phyloP scores from a whole-genome alignment of 805 yeast species.

The Candida succiphila region DNA sequence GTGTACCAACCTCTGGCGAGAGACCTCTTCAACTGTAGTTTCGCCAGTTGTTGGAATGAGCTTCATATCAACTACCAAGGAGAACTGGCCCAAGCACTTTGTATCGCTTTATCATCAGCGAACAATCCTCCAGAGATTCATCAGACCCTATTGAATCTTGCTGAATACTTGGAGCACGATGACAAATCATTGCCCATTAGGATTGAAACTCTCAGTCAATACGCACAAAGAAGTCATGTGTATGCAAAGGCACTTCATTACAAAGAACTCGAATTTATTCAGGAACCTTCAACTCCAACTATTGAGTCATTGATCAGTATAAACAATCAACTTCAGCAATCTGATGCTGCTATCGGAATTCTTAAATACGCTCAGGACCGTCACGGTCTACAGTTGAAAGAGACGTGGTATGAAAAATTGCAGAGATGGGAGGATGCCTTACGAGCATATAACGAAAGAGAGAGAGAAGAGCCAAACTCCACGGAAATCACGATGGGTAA shows the following conservation, averaged over 20 bases:
- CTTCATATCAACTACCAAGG: slow-evolving; percentile 83
- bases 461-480: slow-evolving; percentile 50
- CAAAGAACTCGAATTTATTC: slow-evolving; percentile 89
- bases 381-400: slow-evolving; percentile 84
- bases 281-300: slow-evolving; percentile 85
- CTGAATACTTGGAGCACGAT: slow-evolving; percentile 97
- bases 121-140: slow-evolving; percentile 94
- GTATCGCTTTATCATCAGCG: slow-evolving; percentile 80
- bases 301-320: slow-evolving; percentile 88
- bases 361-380: slow-evolving; percentile 88
- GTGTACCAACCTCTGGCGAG: slow-evolving; percentile 81
- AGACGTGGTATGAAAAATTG: slow-evolving; percentile 94
- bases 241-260: slow-evolving; percentile 96
- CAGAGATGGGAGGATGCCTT: slow-evolving; percentile 99
- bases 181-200: slow-evolving; percentile 90
- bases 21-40: slow-evolving; percentile 88
- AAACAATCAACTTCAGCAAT: slow-evolving; percentile 89
- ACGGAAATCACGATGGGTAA: slow-evolving; percentile 94
- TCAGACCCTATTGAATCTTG: slow-evolving; percentile 79
- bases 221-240: slow-evolving; percentile 93
- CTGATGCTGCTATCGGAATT: slow-evolving; percentile 97
- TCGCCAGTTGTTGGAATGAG: slow-evolving; percentile 93
- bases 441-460: slow-evolving; percentile 78
- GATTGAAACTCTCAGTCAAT: slow-evolving; percentile 81
- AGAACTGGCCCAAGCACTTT: slow-evolving; percentile 75